Base-by-base conservation (phyloP, 179 eudicot genomes). In the Camellia oleifera region DNA sequence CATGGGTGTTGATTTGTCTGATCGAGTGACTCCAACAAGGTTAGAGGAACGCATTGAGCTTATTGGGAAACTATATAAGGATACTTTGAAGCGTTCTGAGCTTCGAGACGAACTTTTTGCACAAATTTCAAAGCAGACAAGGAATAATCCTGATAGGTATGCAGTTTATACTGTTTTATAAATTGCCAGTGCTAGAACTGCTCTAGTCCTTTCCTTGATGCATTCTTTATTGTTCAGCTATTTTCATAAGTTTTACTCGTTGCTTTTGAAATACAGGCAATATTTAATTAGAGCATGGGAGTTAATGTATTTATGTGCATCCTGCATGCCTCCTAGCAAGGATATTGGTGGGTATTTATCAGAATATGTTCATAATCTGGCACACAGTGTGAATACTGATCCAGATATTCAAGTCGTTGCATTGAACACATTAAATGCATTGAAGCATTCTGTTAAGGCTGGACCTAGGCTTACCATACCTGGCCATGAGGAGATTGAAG, bases 281-380 rank as follows among this genome's bases (percentile, higher is more conserved):
- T 87, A 82, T 80, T 77, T 92, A 76, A 81, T 91, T 20, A 97
- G 88, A 87, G 97, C 40, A 60, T 92, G 99, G 97, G 98, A 96
- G 84, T 86, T 96, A 32, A 90, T 94, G 93, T 90, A 91, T 78
- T 86, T 92, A 69, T 90, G 93, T 90, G 95, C 98, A 81, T 97
- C 97, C 64, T 94, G 97, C 81, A 94, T 97, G 99, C 98, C 99
- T 54, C 99, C 99, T 78, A 92, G 92, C 90, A 94, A 97, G 88
- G 99, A 97, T 72, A 91, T 97, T 83, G 94, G 97, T 57, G 97
- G 92, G 77, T 97, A 94, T 84, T 83, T 97, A 79, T 92, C 97
- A 26, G 98, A 97, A 82, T 97, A 94, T 82, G 87, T 94, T 62
- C 97, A 94, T 77, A 89, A 88, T 82, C 97, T 97, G 63, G 97